A percentile compares a stretch with the other conserved stretches of the same genome.
Evolutionary conservation across 2,329 filamentous ascomycete genomes (phyloP).

Genomic region (Talaromyces atroroseus): DNA sequence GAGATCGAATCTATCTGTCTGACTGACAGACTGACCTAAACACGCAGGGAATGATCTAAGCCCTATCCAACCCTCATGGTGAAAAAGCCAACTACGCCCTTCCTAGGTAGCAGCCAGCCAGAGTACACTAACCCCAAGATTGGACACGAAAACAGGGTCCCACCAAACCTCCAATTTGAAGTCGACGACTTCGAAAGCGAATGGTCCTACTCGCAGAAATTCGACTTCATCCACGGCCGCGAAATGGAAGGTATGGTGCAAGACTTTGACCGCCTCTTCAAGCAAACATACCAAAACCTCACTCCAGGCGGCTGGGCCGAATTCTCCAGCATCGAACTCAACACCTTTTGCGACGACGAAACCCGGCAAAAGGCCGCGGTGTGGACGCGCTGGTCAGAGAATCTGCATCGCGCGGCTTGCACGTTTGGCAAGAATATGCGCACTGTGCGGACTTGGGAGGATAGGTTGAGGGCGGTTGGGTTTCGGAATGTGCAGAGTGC

Average conservation of each 20-base stretch:
- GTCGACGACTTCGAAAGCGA: constrained; percentile 22
- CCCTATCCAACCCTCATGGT: constrained; percentile 28
- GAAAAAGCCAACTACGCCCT: not conserved
- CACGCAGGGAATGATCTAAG: constrained; percentile 22
- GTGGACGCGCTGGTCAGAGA: constrained; percentile 16
- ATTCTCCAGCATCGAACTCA: constrained; percentile 16
- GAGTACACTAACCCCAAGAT: not conserved
- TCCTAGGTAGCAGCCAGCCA: too few relatives aligned
- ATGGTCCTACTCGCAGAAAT: constrained; percentile 19
- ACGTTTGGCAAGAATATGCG: constrained; percentile 22
- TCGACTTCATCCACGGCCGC: constrained; percentile 24
- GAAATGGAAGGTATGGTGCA: constrained; percentile 19
- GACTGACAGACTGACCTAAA: not conserved
- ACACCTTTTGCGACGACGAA: constrained; percentile 17
- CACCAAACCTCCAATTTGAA: constrained; percentile 24
- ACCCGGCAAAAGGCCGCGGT: constrained; percentile 13
- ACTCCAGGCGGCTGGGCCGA: constrained; percentile 21
- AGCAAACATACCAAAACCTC: constrained; percentile 17
- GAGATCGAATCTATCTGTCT: not conserved
- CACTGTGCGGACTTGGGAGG: constrained; percentile 14
- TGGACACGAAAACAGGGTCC: constrained; percentile 14
- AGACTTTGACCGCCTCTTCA: constrained; percentile 20
- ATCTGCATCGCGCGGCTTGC: constrained; percentile 17
- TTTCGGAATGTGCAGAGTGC: constrained; percentile 23
- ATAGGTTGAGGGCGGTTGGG: constrained; percentile 22